phyloP scores from a whole-genome alignment of 495 filamentous ascomycete genomes.

The Hypomontagnella monticulosa region DNA sequence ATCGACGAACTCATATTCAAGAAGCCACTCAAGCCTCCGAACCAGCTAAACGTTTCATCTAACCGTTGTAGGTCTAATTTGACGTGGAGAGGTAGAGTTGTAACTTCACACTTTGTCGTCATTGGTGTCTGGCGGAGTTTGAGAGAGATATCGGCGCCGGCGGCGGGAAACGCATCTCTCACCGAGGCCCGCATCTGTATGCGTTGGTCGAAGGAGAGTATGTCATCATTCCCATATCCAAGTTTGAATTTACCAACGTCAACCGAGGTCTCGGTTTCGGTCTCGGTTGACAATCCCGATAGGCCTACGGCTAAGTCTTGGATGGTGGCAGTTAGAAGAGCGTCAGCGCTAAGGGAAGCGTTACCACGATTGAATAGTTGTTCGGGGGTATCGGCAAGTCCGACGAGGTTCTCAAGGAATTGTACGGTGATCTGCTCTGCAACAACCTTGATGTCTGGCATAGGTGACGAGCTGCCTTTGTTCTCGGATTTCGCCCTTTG shows the following conservation, averaged over 20 bases:
- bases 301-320: constrained; percentile 55
- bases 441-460: constrained; percentile 59
- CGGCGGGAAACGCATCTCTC: constrained; percentile 65
- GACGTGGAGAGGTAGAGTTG: constrained; percentile 81
- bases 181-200: constrained; percentile 77
- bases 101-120: constrained; percentile 70
- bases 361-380: constrained; percentile 47
- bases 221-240: constrained; percentile 75
- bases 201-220: constrained; percentile 76
- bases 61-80: constrained; percentile 80
- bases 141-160: constrained; percentile 72
- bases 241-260: constrained; percentile 74
- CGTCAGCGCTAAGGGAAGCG: constrained; percentile 51
- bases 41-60: constrained; percentile 87
- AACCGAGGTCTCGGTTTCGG: constrained; percentile 56
- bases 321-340: constrained; percentile 62
- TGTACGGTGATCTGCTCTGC: constrained; percentile 66
- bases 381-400: constrained; percentile 52
- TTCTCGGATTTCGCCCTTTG: constrained; percentile 34
- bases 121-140: constrained; percentile 63
- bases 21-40: constrained; percentile 92
- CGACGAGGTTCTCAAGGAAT: constrained; percentile 72
- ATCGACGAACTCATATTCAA: constrained; percentile 88
- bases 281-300: constrained; percentile 42
- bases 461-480: constrained; percentile 38